Conservation (phyloP, 305 asterid species). For the Fraxinus nigra region DNA sequence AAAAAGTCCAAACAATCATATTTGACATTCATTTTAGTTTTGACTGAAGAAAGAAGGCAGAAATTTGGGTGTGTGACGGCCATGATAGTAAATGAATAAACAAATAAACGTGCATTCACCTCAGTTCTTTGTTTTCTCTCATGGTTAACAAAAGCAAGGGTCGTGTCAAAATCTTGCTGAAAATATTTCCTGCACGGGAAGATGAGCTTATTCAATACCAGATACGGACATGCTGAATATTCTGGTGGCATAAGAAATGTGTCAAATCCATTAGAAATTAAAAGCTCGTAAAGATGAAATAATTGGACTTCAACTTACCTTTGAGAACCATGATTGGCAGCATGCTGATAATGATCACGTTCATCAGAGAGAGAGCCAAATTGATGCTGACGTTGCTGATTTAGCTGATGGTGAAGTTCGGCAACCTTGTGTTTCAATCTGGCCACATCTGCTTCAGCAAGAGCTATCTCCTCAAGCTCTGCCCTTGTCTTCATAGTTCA, state of each 20-base stretch:
- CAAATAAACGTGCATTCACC: constrained; percentile 37
- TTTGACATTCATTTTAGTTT: background rate
- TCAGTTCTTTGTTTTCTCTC: constrained; percentile 89
- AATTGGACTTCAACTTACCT: constrained; percentile 49
- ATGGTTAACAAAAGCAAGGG: constrained; percentile 83
- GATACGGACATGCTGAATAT: background rate
- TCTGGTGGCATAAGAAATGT: background rate
- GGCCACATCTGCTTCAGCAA: constrained; percentile 98
- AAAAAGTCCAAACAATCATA: background rate
- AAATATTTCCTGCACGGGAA: constrained; percentile 61
- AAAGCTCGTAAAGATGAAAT: background rate
- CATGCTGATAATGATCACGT: constrained; percentile 58
- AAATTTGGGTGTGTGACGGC: background rate
- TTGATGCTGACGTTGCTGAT: constrained; percentile 94
- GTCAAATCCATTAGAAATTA: background rate
- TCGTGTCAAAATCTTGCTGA: constrained; percentile 90
- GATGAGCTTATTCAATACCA: constrained; percentile 20
- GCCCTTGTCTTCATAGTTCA: constrained; percentile 72
- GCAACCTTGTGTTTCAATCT: constrained; percentile 92
- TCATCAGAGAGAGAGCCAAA: constrained; percentile 73
- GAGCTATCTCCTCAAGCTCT: constrained; percentile 98
- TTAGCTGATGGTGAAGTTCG: constrained; percentile 87
- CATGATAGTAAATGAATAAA: background rate
- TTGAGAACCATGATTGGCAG: constrained; percentile 49
- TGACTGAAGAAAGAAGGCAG: background rate